Evolutionary conservation across 1,284 basidiomycete genomes (phyloP).

Genomic region (Leucoagaricus sp.): DNA sequence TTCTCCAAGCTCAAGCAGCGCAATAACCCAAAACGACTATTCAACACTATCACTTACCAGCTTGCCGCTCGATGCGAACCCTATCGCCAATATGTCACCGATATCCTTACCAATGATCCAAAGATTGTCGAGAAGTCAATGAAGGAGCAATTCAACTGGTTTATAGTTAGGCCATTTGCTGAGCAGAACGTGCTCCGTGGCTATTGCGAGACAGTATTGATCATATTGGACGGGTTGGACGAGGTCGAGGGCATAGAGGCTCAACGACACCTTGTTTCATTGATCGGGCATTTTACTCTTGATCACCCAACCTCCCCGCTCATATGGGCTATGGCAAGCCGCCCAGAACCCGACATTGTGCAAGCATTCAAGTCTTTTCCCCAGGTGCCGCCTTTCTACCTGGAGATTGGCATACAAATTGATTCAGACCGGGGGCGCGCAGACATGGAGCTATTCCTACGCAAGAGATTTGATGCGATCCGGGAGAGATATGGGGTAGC

Average conservation of each 20-base stretch:
- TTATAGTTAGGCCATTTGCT: conserved; percentile 3
- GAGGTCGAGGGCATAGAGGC: background rate
- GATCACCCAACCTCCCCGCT: background rate
- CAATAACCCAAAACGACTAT: background rate
- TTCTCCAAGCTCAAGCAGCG: background rate
- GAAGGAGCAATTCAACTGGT: background rate
- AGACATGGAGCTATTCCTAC: conserved; percentile 2
- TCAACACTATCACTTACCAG: background rate
- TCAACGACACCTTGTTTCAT: background rate
- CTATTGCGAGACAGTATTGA: background rate
- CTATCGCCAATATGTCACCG: background rate
- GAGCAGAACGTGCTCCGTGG: background rate
- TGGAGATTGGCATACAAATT: background rate
- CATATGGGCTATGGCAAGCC: conserved; percentile 7
- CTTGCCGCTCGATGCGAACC: background rate
- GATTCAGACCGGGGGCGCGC: background rate
- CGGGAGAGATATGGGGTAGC: background rate
- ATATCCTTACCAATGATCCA: background rate
- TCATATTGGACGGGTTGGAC: conserved; percentile 5
- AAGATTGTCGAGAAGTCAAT: background rate
- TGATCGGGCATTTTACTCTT: background rate
- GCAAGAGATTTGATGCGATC: background rate
- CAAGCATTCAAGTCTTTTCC: background rate
- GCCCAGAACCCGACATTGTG: background rate
- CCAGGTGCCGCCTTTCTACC: background rate